phyloP scores from a whole-genome alignment of 176 grass and related monocot species.

The Musa acuminata region DNA sequence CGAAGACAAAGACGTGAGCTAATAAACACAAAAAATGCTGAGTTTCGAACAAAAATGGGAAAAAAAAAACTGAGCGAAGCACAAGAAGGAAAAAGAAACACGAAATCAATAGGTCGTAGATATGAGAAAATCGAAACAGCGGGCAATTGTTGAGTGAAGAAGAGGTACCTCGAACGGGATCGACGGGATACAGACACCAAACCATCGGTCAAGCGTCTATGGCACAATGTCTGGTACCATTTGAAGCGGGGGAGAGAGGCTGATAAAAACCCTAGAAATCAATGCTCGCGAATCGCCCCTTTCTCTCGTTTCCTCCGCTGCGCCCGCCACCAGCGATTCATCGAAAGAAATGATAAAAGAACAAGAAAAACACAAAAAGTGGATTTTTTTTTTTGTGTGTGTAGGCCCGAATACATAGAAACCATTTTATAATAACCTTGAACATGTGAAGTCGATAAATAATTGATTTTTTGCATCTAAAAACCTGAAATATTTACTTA shows the following conservation, averaged over 20 bases:
- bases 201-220: constrained; percentile 33
- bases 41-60: not conserved
- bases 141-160: not conserved
- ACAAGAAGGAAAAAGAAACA: not conserved
- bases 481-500: no score
- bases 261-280: not conserved
- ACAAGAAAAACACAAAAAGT: no score
- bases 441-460: no score
- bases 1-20: not conserved
- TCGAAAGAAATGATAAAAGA: no score
- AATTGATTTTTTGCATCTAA: no score
- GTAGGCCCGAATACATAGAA: no score
- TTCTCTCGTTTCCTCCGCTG: not conserved
- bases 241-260: not conserved
- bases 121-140: not conserved
- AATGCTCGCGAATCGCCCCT: not conserved
- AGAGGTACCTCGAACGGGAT: constrained; percentile 42
- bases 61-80: not conserved
- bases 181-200: constrained; percentile 58
- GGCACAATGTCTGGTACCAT: not conserved
- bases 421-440: no score
- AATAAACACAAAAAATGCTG: constrained; percentile 2
- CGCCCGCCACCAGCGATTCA: not conserved
- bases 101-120: not conserved
- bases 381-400: no score